Evolutionary conservation across 1,284 basidiomycete genomes (phyloP).

Genomic region (Stygiomarasmius scandens): DNA sequence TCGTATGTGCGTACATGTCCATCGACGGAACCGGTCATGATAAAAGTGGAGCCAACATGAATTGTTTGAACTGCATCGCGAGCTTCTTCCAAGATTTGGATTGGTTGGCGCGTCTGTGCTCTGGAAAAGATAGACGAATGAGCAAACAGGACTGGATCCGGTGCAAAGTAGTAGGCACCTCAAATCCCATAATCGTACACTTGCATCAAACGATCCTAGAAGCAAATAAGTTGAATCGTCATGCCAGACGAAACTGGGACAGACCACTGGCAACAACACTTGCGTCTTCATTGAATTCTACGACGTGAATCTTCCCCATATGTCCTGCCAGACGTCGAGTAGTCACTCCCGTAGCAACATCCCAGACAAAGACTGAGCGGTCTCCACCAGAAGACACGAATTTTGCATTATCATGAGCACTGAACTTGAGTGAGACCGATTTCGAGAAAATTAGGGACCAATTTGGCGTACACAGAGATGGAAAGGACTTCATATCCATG

Average conservation of each 20-base stretch:
- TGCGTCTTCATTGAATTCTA: constrained; percentile 88
- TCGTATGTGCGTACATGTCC: constrained; percentile 93
- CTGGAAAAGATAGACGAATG: constrained; percentile 40
- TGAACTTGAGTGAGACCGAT: constrained; percentile 32
- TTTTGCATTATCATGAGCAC: constrained; percentile 89
- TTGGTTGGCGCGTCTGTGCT: constrained; percentile 77
- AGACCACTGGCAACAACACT: constrained; percentile 84
- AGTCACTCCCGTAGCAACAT: constrained; percentile 86
- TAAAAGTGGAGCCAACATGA: constrained; percentile 60
- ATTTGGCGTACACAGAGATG: constrained; percentile 71
- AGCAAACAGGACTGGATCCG: background rate
- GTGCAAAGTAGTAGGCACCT: constrained; percentile 46
- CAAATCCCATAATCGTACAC: constrained; percentile 88
- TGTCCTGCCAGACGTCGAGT: constrained; percentile 85
- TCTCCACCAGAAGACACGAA: constrained; percentile 96
- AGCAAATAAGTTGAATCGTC: background rate
- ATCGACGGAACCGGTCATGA: constrained; percentile 88
- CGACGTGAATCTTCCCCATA: constrained; percentile 86
- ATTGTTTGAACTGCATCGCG: constrained; percentile 88
- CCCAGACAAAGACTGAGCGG: constrained; percentile 92
- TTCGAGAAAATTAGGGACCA: constrained; percentile 17
- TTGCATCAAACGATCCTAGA: constrained; percentile 85
- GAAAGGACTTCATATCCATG: constrained; percentile 96
- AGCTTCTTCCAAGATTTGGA: constrained; percentile 92
- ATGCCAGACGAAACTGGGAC: constrained; percentile 20